Evolutionary conservation across 2,329 filamentous ascomycete species (phyloP).

Genomic region (Alternaria atra): DNA sequence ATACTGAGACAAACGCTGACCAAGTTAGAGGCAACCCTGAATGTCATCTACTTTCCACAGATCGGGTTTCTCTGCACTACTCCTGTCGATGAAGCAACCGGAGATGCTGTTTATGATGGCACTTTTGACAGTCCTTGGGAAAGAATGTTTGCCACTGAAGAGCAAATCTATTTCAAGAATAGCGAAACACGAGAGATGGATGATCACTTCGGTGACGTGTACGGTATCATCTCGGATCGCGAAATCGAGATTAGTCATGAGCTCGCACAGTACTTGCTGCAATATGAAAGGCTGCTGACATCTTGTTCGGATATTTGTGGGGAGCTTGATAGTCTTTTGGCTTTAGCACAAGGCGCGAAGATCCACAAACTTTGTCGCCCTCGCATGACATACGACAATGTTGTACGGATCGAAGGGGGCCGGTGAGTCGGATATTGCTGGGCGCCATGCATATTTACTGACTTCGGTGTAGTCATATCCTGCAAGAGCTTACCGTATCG

Average conservation of each 20-base stretch:
- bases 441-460: not conserved
- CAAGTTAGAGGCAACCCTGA: slow-evolving; percentile 57
- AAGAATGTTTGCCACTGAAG: slow-evolving; percentile 76
- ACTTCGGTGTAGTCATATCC: slow-evolving; percentile 66
- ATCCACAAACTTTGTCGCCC: slow-evolving; percentile 78
- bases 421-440: slow-evolving; percentile 56
- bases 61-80: slow-evolving; percentile 88
- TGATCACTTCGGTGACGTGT: slow-evolving; percentile 81
- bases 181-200: slow-evolving; percentile 82
- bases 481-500: slow-evolving; percentile 84
- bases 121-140: slow-evolving; percentile 73
- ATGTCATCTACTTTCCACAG: slow-evolving; percentile 90
- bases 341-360: slow-evolving; percentile 78
- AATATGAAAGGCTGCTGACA: slow-evolving; percentile 72
- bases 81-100: slow-evolving; percentile 66
- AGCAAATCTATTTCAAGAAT: slow-evolving; percentile 86
- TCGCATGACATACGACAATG: slow-evolving; percentile 72
- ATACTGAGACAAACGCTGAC: not conserved
- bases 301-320: slow-evolving; percentile 81
- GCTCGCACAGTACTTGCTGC: slow-evolving; percentile 74
- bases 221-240: slow-evolving; percentile 84
- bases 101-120: slow-evolving; percentile 70
- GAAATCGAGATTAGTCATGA: slow-evolving; percentile 89
- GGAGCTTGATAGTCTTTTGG: slow-evolving; percentile 85
- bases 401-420: slow-evolving; percentile 78